Base-by-base conservation (phyloP, 2,329 filamentous ascomycete species). In the Cadophora gregata region DNA sequence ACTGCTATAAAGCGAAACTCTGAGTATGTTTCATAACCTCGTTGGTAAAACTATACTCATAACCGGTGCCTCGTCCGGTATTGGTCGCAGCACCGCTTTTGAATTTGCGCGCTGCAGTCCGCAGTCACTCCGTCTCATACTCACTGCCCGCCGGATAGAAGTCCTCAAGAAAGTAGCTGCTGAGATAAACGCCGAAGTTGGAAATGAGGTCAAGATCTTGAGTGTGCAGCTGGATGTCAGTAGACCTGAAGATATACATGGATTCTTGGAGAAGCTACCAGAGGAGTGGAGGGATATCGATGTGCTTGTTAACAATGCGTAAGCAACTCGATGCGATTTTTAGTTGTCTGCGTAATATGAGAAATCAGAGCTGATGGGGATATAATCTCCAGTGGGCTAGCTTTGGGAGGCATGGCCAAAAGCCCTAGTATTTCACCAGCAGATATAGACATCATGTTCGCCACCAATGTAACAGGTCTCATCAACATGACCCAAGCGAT, bases 401-500 rank as follows among this genome's bases (percentile, higher is more conserved):
- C 97, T 69, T 95, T 92, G 79, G 94, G 93, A 71, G 87, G 62
- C 3, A 63, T 97, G 19, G 95, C 92, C 60, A 88, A 91, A 77
- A 93, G 93, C 1, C 94, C 94, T 25, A 86, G 92, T 48, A 97
- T 99, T 77, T 85, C 84, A n/a, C 84, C 92, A 75, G 88, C 90
- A 67, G 95, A 99, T 80, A 91, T 97, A 73, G 84, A 91, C 74
- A 76, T 89, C 78, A 97, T 98, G 93, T 93, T 97, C 77, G 81
- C 86, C 51, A 98, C 95, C 66, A 99, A 99, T 78, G 94, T 98
- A 58, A 96, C 91, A 2, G 96, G 96, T 24, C 85, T 99, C 45
- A 96, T 99, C 82, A 92, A 95, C 83, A 93, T 98, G 91, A 98
- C 96, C 0, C 96, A 99, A 83, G 92, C 92, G 51, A 84, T 97